These are phyloP conservation scores for Buddleja alternifolia DNA, from an alignment of 257 asterid species.

Conservation along the genomic window DNA sequence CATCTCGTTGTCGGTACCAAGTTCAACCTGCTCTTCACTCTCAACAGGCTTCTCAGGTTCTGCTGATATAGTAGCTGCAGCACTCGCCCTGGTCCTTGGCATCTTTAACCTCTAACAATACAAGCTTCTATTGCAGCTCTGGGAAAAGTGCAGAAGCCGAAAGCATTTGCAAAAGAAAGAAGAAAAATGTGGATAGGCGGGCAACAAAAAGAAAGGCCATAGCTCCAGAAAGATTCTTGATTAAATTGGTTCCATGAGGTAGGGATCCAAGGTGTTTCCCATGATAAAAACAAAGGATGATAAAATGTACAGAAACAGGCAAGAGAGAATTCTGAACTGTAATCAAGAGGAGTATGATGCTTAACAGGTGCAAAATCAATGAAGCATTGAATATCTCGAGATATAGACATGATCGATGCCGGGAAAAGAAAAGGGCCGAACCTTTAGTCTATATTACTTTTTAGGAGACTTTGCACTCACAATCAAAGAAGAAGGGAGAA, in stretches of 20 bases:
- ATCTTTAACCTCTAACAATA: constrained; percentile 65
- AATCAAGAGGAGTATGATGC: constrained; percentile 59
- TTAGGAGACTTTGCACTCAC: constrained; percentile 65
- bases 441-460: constrained; percentile 47
- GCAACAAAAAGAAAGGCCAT: constrained; percentile 76
- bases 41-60: constrained; percentile 68
- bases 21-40: constrained; percentile 76
- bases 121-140: constrained; percentile 73
- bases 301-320: constrained; percentile 64
- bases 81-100: constrained; percentile 79
- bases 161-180: constrained; percentile 89
- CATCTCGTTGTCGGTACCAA: constrained; percentile 62
- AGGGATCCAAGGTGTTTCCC: constrained; percentile 73
- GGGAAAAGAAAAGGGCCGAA: constrained; percentile 47
- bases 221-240: constrained; percentile 64
- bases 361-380: constrained; percentile 59
- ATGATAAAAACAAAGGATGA: constrained; percentile 57
- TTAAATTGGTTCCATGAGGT: constrained; percentile 72
- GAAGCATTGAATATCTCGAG: constrained; percentile 58
- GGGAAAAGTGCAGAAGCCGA: constrained; percentile 75
- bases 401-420: constrained; percentile 58
- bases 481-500: constrained; percentile 45
- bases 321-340: constrained; percentile 57
- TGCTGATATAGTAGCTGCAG: constrained; percentile 54
- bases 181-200: constrained; percentile 71